Base-by-base conservation (phyloP, 2,329 filamentous ascomycete species). In the Neurospora crassa region DNA sequence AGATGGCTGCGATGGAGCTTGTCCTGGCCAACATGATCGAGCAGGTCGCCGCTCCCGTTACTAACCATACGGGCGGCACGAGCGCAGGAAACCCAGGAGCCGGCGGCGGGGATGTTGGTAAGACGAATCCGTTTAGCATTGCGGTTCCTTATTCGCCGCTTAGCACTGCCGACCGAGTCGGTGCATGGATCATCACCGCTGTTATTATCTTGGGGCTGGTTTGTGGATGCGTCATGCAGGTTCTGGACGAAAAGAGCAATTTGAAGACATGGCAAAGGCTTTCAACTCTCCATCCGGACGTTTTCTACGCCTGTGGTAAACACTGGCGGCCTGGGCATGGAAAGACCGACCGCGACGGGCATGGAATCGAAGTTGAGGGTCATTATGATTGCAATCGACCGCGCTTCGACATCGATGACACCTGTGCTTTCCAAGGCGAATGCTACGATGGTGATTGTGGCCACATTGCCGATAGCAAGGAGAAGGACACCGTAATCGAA, bases 1-100 rank as follows among this genome's bases (percentile, higher is more conserved):
- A 92, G 79, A 92, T 92, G 90, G 85, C 87, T 1, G 89, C 87
- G 2, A 81, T 92, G 78, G 88, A 91, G 76, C 83, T 91, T 11
- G 85, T 91, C 7, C 84, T 92, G 67, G 85, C 86, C 45, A 89
- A 88, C 75, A 83, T 90, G 78, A 86, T 91, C 68, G 75, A 82
- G 43, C 73, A 83, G 7, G 80, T 81, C 11, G 71, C 75, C 0
- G 77, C 80, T 1, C 84, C 85, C 0, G 80, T 85, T 53, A 87
- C 85, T 4, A 79, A 83, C 37, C 76, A 80, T 4, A 88, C 80
- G 1, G 90, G 90, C 69, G 90, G 90, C 34, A 91, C 84, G 5
- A 88, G 86, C 75, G 79, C 81, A 69, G 84, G 81, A 0, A 73
- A 81, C 71, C 73, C 78, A 1, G 73, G 71, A 8, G 76, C 76